phyloP scores from a whole-genome alignment of 306 rosid species.

The Purshia tridentata region DNA sequence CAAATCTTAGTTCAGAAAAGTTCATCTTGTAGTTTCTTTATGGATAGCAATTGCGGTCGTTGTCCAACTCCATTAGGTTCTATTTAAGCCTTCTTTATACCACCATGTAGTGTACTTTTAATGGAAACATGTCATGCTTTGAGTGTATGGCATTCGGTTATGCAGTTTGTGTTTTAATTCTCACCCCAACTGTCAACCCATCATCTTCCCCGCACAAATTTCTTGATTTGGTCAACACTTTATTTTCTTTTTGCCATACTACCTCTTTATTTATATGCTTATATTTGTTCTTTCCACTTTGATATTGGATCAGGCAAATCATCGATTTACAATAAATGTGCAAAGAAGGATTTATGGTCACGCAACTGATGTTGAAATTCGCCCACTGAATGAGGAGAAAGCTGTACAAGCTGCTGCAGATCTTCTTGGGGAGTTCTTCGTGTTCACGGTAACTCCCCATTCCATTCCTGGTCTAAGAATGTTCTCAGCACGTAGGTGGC shows the following conservation, averaged over 20 bases:
- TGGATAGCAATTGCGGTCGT: no score
- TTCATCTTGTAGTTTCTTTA: no score
- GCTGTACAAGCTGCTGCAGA: conserved; percentile 90
- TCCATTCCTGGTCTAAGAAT: conserved; percentile 2
- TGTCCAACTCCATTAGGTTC: no score
- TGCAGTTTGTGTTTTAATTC: no score
- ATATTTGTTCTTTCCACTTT: background rate
- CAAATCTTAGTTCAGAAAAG: no score
- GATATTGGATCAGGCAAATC: conserved; percentile 51
- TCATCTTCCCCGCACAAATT: background rate
- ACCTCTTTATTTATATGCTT: background rate
- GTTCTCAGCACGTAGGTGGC: background rate
- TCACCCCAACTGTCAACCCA: no score
- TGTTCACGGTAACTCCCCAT: conserved; percentile 51
- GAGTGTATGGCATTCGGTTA: no score
- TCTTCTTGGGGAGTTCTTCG: conserved; percentile 71
- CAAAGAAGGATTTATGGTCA: conserved; percentile 76
- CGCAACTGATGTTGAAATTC: conserved; percentile 60
- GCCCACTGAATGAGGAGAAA: conserved; percentile 74
- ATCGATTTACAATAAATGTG: conserved; percentile 57
- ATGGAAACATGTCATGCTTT: no score
- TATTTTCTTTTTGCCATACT: background rate
- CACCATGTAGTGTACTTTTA: no score
- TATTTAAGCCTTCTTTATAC: no score
- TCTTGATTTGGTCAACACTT: background rate